Conservation (phyloP, 2,329 filamentous ascomycete genomes). For the Aspergillus costaricaensis region DNA sequence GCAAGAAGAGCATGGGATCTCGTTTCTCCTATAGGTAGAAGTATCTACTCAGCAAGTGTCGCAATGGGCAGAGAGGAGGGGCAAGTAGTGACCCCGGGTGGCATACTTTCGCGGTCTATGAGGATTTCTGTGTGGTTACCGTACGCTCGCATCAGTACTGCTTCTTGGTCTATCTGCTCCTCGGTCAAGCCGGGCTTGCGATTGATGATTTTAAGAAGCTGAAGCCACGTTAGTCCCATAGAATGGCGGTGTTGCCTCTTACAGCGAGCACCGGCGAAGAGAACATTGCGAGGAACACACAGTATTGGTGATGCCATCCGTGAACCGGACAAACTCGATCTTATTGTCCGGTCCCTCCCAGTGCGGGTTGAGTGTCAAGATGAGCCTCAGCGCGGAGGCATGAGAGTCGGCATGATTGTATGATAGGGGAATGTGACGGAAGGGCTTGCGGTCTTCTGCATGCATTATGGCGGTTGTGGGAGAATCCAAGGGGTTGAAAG, state of each 20-base stretch:
- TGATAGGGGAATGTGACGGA: constrained; percentile 67
- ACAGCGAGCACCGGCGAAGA: background rate
- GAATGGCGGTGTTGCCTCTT: background rate
- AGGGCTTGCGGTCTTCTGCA: constrained; percentile 15
- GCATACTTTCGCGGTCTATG: constrained; percentile 89
- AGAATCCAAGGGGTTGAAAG: background rate
- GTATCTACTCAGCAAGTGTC: constrained; percentile 37
- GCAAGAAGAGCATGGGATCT: constrained; percentile 81
- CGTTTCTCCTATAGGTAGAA: constrained; percentile 55
- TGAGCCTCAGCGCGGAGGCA: constrained; percentile 74
- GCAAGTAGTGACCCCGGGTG: constrained; percentile 15
- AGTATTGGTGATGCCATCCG: constrained; percentile 97
- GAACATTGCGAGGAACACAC: constrained; percentile 45
- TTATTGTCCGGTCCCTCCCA: constrained; percentile 75
- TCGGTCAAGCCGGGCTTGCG: constrained; percentile 66
- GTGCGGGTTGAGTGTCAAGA: constrained; percentile 76
- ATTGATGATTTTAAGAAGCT: constrained; percentile 56
- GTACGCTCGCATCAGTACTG: constrained; percentile 88
- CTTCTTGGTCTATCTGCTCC: constrained; percentile 77
- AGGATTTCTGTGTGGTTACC: constrained; percentile 91
- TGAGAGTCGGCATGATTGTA: constrained; percentile 79
- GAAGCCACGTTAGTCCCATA: constrained; percentile 25
- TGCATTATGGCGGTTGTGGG: background rate
- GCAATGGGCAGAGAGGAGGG: constrained; percentile 32
- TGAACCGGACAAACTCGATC: constrained; percentile 87